These are phyloP conservation scores for Mycosphaerella sp. DNA, from an alignment of 2,329 filamentous ascomycete genomes.

Conservation along the genomic window DNA sequence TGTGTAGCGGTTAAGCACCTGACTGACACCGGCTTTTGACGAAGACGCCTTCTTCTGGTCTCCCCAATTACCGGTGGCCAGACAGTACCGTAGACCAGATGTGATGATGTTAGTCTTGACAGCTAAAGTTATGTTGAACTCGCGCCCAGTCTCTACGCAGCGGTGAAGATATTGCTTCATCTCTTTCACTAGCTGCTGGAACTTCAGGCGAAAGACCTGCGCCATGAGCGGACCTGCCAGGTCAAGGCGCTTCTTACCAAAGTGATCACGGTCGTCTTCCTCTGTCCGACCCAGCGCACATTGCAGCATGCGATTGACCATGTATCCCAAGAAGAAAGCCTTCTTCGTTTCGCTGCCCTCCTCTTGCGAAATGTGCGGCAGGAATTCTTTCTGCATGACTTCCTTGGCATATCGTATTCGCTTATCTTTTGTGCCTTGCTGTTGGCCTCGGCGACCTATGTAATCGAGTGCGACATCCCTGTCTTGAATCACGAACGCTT, in stretches of 20 bases:
- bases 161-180: conserved; percentile 86
- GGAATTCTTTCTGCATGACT: conserved; percentile 91
- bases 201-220: conserved; percentile 90
- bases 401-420: conserved; percentile 90
- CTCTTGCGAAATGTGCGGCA: conserved; percentile 92
- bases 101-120: conserved; percentile 88
- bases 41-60: conserved; percentile 98
- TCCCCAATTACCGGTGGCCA: conserved; percentile 98
- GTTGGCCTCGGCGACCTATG: conserved; percentile 85
- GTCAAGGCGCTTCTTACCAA: conserved; percentile 97
- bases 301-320: conserved; percentile 93
- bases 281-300: conserved; percentile 89
- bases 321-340: conserved; percentile 97
- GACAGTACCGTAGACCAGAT: conserved; percentile 90
- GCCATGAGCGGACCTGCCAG: conserved; percentile 89
- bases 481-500: conserved; percentile 93
- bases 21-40: conserved; percentile 92
- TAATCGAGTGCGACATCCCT: conserved; percentile 89
- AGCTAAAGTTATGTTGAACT: conserved; percentile 85
- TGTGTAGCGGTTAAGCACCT: conserved; percentile 96
- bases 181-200: conserved; percentile 85
- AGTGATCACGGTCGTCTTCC: conserved; percentile 95
- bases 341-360: conserved; percentile 94
- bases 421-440: conserved; percentile 70
- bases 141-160: conserved; percentile 79